Base-by-base conservation (phyloP, 2,329 filamentous ascomycete genomes). In the Endothia cerciana region DNA sequence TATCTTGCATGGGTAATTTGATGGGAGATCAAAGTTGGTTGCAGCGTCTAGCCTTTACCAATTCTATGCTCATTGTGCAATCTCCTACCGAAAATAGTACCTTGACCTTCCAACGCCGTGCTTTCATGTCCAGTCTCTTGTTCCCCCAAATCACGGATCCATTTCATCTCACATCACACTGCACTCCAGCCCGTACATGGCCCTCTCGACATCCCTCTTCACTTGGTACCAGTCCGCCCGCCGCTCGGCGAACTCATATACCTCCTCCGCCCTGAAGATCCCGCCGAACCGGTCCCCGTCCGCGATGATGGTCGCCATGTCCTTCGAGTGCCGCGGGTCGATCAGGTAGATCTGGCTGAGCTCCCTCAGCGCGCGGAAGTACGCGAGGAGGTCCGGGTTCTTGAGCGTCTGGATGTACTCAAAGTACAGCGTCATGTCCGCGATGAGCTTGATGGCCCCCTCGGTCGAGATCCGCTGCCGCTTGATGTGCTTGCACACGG, bases 161-260 rank as follows among this genome's bases (percentile, higher is more conserved):
- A 36, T 36, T 10, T 45, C 30, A 45, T 30, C 63, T 84, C 78
- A 98, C 93, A 97, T 98, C 53, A 96, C 74, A 56, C 76, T 77
- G 77, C 95, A 99, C 67, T 95, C 94, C 76, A 97, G 87, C 4
- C 95, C 95, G 79, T 97, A 98, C 93, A 99, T 97, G 68, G 93
- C 93, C 78, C 91, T 90, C 82, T 99, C 95, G 6, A 99, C 95
- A 69, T 93, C 88, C 70, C 87, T 88, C 80, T 91, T 91, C 13
- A 99, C 92, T 72, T 90, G 85, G 76, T 95, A 97, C 95, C 95
- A 99, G 79, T 99, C 95, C 60, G 94, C 94, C 71, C 95, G 83
- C 71, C 95, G 83, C 78, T 97, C 93, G 1, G 94, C 95, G 80
- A 96, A 99, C 81, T 98, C 94, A 73, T 97, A 97, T 3, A 98